Evolutionary conservation across 164 flowering plant genomes (phyloP).

Genomic region (Pachysandra terminalis): DNA sequence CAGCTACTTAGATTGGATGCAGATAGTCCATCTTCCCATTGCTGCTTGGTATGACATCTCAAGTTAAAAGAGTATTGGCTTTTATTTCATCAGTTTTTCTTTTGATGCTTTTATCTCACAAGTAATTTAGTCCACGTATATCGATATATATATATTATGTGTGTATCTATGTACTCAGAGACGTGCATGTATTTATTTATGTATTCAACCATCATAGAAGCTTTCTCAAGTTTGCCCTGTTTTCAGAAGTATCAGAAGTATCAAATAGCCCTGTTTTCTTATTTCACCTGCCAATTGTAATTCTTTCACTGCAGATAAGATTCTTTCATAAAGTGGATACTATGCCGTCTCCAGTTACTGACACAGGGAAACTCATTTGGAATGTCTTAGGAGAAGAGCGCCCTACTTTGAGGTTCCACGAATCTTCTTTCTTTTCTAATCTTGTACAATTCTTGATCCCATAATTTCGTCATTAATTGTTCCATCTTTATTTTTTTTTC

Average conservation of each 20-base stretch:
- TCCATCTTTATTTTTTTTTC: not conserved
- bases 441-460: not conserved
- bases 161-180: no score
- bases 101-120: not conserved
- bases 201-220: no score
- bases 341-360: slow-evolving; percentile 65
- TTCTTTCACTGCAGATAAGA: slow-evolving; percentile 56
- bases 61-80: not conserved
- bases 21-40: slow-evolving; percentile 78
- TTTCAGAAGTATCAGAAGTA: no score
- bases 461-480: not conserved
- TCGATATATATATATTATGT: not conserved
- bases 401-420: slow-evolving; percentile 61
- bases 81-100: no score
- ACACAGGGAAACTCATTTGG: slow-evolving; percentile 77
- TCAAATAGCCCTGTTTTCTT: no score
- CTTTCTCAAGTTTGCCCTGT: no score
- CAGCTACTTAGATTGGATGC: slow-evolving; percentile 76
- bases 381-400: slow-evolving; percentile 85
- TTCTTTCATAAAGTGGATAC: slow-evolving; percentile 71
- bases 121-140: not conserved
- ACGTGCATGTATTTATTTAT: no score
- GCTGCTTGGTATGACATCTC: slow-evolving; percentile 71
- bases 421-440: not conserved
- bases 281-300: no score